Conservation (phyloP, 2,329 filamentous ascomycete species). For the Parasarocladium wereldwijsianum region DNA sequence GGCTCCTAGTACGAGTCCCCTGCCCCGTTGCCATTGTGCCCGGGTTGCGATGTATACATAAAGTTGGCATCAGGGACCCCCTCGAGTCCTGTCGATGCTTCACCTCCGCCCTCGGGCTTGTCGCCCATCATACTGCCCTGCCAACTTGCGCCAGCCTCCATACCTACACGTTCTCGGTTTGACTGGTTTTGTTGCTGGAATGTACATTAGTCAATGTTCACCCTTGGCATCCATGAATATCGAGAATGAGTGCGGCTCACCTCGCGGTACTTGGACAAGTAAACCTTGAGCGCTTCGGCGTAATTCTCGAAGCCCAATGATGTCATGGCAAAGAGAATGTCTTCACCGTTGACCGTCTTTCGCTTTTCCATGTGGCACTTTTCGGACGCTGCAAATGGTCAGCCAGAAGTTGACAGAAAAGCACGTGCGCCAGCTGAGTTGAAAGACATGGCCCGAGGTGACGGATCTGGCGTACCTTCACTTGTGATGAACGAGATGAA, state of each 20-base stretch:
- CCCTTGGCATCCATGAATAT: not conserved
- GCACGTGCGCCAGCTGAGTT: too few species aligned
- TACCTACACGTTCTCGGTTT: constrained; percentile 23
- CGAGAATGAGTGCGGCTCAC: constrained; percentile 38
- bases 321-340: constrained; percentile 98
- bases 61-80: constrained; percentile 27
- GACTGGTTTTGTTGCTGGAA: constrained; percentile 25
- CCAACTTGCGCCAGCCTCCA: constrained; percentile 18
- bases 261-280: constrained; percentile 93
- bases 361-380: constrained; percentile 99
- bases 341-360: constrained; percentile 97
- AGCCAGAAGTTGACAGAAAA: too few species aligned
- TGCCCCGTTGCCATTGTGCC: constrained; percentile 42
- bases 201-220: not conserved
- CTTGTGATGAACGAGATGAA: constrained; percentile 99
- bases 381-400: constrained; percentile 74
- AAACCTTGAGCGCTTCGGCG: constrained; percentile 93
- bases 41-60: constrained; percentile 37
- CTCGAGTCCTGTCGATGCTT: constrained; percentile 25
- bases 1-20: constrained; percentile 35
- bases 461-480: constrained; percentile 56
- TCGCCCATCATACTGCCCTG: constrained; percentile 15
- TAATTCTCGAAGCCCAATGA: constrained; percentile 99
- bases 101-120: constrained; percentile 27
- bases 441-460: not conserved